Base-by-base conservation (phyloP, 2,329 filamentous ascomycete genomes). In the Scedosporium aurantiacum region DNA sequence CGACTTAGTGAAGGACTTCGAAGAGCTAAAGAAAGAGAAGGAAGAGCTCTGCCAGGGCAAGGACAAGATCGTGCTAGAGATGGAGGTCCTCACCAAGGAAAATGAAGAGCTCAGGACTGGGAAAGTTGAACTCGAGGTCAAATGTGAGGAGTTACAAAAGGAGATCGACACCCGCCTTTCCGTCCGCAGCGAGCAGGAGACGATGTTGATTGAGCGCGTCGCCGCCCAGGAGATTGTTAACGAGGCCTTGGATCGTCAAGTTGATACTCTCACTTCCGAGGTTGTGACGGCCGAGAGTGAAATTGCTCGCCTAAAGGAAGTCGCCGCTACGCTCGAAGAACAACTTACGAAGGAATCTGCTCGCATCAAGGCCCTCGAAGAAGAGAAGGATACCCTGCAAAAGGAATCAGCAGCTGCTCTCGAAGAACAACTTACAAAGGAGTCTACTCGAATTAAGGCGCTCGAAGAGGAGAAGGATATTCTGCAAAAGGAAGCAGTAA, bases 111-210 rank as follows among this genome's bases (percentile, higher is more conserved):
- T 61, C 5, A 25, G 8, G 4, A 54, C 43, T 25, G 32, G 25
- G 5, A 61, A 61, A 16, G 8, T 28, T 6, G 52, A 56, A 18
- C 37, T 50, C 32, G 60, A 61, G 37, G 23, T 25, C 21, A 47
- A 61, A 25, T 18, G 18, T 37, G 27, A 56, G 18, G 54, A 61
- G 25, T 21, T 61, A 6, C 27, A 12, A 7, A 47, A 37, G 16
- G 60, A 61, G 54, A 47, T 61, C 21, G 41, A 47, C 6, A 28
- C 32, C 25, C 23, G 54, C 5, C 23, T 47, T 18, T 21, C 37
- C 8, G 40, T 57, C 12, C 60, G 60, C 21, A 57, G 18, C 25
- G 60, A 61, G 37, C 60, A 61, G 37, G 60, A 61, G 60, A 43
- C n/a, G 16, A 3, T 57, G n/a, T 23, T 61, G 7, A 61, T 61